Evolutionary conservation across 352 stramenopile genomes (phyloP), one percentile per base, ranked within the genome.

Genomic region (Phytophthora foliorum): DNA sequence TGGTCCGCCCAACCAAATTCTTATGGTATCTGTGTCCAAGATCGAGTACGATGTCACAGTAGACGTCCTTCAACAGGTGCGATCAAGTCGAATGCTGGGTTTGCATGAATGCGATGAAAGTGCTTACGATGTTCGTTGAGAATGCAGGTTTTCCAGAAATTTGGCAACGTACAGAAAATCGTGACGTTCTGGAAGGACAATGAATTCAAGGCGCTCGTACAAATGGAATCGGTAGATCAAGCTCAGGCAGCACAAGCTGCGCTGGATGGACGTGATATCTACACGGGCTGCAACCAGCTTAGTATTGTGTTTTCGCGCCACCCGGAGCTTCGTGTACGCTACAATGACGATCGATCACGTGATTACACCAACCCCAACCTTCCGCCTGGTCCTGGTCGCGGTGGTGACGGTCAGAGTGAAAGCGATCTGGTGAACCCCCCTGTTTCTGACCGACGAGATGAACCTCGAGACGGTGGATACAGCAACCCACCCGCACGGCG

Each of bases 1-100:
- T 32, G 81, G 74, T 8, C 58, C 67, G 32, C 70, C 82, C 0
- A 89, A 91, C 57, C 86, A 84, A 57, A 93, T 95, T 53, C 58
- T 95, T 22, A 91, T 95, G 84, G 85, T 91, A 11, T 81, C 82
- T 1, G 80, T 95, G 31, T 88, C 85, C 51, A 93, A 92, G 50
- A 93, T 95, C 38, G 82, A 95, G 55, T 95, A 93, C 68, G 84
- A 92, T 45, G 84, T 95, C 38, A 93, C 86, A 0, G 85, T 89
- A 14, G 88, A 93, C 34, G 85, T 93, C 27, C 70, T 95, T 19
- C 85, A 95, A 58, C 85, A 95, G 73, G 84, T 82, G 59, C 21
- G 39, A 21, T 21, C 17, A 21, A 22, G 39, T 0, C 16, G 4
- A n/a, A n/a, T n/a, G n/a, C n/a, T n/a, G n/a, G n/a, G n/a, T 2